Evolutionary conservation across 139 green algal genomes (phyloP), one percentile per base, ranked within the genome.

Genomic region (Nannochloris sp.): DNA sequence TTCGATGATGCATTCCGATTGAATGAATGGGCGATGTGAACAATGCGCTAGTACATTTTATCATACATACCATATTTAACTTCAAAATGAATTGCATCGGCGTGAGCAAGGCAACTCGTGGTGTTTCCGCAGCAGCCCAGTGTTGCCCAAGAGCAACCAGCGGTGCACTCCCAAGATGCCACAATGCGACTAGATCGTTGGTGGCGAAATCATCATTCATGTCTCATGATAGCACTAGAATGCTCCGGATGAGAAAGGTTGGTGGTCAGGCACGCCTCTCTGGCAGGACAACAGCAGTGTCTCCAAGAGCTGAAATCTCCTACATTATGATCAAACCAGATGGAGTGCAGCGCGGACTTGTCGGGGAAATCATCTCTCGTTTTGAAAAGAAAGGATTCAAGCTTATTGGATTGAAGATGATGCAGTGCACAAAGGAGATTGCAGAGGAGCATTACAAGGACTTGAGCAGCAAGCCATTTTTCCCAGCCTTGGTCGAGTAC

Each of bases 361-460:
- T 88, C 19, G 79, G 76, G 7, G 79, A 88, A 9, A 81, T 88
- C 56, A 88, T 86, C 44, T 31, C 31, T 23, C 75, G 78, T 43
- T 92, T 93, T 63, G 88, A 95, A 81, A 69, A 73, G 43, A 92
- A 92, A 69, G 88, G 89, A 62, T 95, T 94, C 79, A 83, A 89
- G 74, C 76, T 96, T 37, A 63, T 73, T 4, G 87, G 65, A 0
- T 74, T 92, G 11, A 95, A 96, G 80, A 66, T 95, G 53, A 91
- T 88, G 75, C 79, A 91, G 65, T 86, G 72, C 11, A 81, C 85
- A 34, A 70, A 79, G 56, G 71, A 76, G 18, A 67, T 90, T 34
- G 86, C 86, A 21, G 83, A 96, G 81, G 82, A 95, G 76, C 91
- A 97, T 79, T 97, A 97, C 80, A 85, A 88, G 68, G 93, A 99